Percentiles rank a stretch among this genome's conserved stretches.
These are phyloP conservation scores for Plectranthus barbatus DNA, from an alignment of 257 asterid species.

Conservation along the genomic window DNA sequence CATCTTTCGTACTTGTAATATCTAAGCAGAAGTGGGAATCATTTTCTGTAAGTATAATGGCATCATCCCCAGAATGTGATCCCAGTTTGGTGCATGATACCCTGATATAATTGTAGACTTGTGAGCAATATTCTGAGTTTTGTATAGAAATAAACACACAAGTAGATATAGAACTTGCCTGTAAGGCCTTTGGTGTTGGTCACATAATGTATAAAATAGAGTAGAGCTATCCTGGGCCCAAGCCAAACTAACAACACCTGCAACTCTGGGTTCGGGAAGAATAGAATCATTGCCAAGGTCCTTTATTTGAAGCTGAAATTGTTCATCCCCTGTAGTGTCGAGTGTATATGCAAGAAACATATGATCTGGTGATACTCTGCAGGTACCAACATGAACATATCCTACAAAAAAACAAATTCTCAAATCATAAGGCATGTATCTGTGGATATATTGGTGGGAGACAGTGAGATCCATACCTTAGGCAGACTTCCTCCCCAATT, in stretches of 20 bases:
- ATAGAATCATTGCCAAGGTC: conserved; percentile 40
- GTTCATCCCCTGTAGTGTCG: conserved; percentile 68
- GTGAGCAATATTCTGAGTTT: conserved; percentile 15
- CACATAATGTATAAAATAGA: conserved; percentile 67
- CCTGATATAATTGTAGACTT: conserved; percentile 36
- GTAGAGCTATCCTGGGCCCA: conserved; percentile 77
- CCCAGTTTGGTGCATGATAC: conserved; percentile 55
- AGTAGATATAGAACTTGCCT: conserved; percentile 41
- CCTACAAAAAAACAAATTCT: conserved; percentile 39
- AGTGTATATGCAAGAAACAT: conserved; percentile 70
- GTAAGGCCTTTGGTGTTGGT: conserved; percentile 81
- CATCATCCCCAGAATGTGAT: conserved; percentile 38
- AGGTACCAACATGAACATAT: conserved; percentile 88
- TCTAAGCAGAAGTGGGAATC: conserved; percentile 85
- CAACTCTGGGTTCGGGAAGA: conserved; percentile 38
- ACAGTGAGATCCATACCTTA: neutral
- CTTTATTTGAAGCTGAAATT: conserved; percentile 69
- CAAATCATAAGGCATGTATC: neutral
- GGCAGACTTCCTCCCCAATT: neutral
- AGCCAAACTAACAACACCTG: conserved; percentile 86
- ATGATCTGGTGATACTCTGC: conserved; percentile 93
- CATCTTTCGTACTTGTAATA: conserved; percentile 85
- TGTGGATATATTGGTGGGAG: neutral
- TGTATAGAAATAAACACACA: conserved; percentile 1
- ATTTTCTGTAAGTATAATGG: conserved; percentile 51